Evolutionary conservation across 805 yeast species (phyloP), one percentile per base, ranked within the genome.

Genomic region (Tetrapisispora taiwanensis): DNA sequence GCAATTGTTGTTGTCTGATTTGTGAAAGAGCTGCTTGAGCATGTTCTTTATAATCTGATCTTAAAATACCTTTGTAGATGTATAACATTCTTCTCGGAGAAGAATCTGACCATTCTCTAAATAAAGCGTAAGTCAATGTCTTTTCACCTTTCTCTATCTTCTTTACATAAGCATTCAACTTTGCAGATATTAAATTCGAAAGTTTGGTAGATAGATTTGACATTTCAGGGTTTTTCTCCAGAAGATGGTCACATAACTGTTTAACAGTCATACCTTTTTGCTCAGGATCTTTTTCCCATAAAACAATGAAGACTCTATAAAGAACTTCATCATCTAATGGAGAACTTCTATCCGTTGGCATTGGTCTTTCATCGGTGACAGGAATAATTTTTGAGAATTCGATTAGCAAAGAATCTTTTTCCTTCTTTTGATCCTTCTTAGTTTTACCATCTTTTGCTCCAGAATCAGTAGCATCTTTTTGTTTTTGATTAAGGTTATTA

Each of bases 31-130:
- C 78, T 49, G 73, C 75, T 42, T 78, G 75, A 7, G 84, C 90
- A 57, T 80, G 85, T 33, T 78, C 65, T 53, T 80, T 81, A 63
- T 81, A 84, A 58, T 84, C 89, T n/a, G 77, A 72, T 27, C 90
- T 75, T 48, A 84, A 68, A 26, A 82, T 66, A 32, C 94, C 95
- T 55, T 92, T 76, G 62, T 84, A 84, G 41, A 83, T 88, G 56
- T 84, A 84, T 24, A 84, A 88, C 95, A 84, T 84, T 68, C 95
- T 73, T 56, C 84, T 81, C 42, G 95, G 95, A 2, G 87, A 79
- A 15, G 90, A 87, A 61, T 84, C 90, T 3, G 94, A 90, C 95
- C 95, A 84, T 62, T 84, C 92, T 65, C 95, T 75, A 1, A 87
- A 79, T 36, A 84, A 66, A 17, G 90, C 86, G 61, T 84, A 84